Percentiles rank a stretch among this genome's conserved stretches.
These are phyloP conservation scores for Monilinia vaccinii-corymbosi DNA, from an alignment of 2,329 filamentous ascomycete genomes.

Conservation along the genomic window DNA sequence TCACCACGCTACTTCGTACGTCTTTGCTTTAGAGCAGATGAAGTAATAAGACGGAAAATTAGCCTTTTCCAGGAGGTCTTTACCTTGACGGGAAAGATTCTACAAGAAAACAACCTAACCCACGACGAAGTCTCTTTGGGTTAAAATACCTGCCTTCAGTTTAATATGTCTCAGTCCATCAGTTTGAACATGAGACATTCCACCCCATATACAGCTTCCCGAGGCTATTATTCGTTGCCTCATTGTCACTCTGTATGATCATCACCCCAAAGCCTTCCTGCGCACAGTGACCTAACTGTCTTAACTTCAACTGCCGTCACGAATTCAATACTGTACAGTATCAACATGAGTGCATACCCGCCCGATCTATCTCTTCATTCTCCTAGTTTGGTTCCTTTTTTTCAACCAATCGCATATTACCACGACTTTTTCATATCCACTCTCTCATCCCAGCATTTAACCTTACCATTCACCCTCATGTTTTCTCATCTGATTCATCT, in stretches of 20 bases:
- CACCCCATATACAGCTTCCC: neutral
- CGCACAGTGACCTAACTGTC: neutral
- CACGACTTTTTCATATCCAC: neutral
- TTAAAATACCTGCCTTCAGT: no score
- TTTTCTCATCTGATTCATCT: neutral
- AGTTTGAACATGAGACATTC: neutral
- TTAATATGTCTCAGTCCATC: no score
- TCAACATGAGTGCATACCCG: neutral
- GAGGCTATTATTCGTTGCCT: neutral
- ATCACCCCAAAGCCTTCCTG: neutral
- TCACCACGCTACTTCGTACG: neutral
- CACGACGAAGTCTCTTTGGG: neutral
- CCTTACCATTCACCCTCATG: neutral
- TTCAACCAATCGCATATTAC: neutral
- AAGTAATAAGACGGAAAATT: neutral
- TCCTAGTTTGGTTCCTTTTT: neutral
- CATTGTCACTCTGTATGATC: neutral
- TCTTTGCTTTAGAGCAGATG: neutral
- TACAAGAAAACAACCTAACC: neutral
- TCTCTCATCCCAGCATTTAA: no score
- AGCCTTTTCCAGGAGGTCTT: neutral
- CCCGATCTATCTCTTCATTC: neutral
- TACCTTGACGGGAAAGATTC: neutral
- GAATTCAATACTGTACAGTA: neutral
- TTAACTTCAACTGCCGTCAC: neutral